phyloP scores from a whole-genome alignment of 1,284 basidiomycete species.

The Blastosporella zonata region DNA sequence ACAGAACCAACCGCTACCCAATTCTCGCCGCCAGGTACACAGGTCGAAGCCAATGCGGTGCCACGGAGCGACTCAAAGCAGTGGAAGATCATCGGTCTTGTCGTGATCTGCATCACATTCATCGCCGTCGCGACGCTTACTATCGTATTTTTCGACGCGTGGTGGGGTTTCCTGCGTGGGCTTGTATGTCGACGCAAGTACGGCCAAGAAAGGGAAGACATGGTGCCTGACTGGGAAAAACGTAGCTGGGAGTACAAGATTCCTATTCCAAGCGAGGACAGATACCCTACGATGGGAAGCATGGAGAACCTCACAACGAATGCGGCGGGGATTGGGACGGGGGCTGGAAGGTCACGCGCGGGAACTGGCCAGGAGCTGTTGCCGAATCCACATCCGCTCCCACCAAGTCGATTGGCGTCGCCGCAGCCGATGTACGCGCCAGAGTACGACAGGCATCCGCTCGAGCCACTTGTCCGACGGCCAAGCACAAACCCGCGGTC shows the following conservation, averaged over 20 bases:
- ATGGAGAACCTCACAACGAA: slow-evolving; percentile 28
- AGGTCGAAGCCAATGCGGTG: slow-evolving; percentile 19
- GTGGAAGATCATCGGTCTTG: slow-evolving; percentile 69
- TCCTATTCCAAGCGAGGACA: slow-evolving; percentile 44
- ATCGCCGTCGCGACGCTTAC: slow-evolving; percentile 51
- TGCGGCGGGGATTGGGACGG: slow-evolving; percentile 5
- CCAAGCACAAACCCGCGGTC: slow-evolving; percentile 24
- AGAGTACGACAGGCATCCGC: slow-evolving; percentile 29
- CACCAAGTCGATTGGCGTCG: slow-evolving; percentile 13
- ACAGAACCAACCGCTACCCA: slow-evolving; percentile 7
- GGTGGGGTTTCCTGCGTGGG: slow-evolving; percentile 56
- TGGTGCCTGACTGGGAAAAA: slow-evolving; percentile 63
- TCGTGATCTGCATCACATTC: slow-evolving; percentile 54
- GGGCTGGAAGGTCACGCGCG: slow-evolving; percentile 3
- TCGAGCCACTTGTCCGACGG: slow-evolving; percentile 32
- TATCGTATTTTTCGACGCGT: slow-evolving; percentile 63
- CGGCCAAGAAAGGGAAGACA: slow-evolving; percentile 42
- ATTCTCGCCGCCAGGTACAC: slow-evolving; percentile 13
- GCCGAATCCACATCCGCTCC: slow-evolving; percentile 10
- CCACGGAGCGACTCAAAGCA: slow-evolving; percentile 37
- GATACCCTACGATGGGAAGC: slow-evolving; percentile 39
- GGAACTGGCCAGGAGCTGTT: slow-evolving; percentile 16
- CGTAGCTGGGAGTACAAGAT: slow-evolving; percentile 54
- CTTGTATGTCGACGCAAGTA: slow-evolving; percentile 39
- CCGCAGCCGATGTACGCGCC: slow-evolving; percentile 26